A percentile compares a stretch with the other conserved stretches of the same genome.
Evolutionary conservation across 331 rosid genomes (phyloP).

Genomic region (Ulmus americana): DNA sequence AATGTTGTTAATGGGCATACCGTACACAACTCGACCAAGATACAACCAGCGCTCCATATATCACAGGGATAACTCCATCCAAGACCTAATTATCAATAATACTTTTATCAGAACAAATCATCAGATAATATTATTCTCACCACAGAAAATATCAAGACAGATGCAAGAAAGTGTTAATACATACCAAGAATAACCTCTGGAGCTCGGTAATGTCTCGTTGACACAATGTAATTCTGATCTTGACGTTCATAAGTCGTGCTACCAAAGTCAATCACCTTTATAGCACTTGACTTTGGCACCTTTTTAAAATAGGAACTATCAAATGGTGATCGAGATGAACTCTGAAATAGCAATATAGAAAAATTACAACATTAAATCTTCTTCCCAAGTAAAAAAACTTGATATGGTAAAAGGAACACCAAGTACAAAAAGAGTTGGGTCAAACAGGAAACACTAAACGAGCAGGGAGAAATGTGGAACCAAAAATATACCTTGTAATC

Average conservation of each 20-base stretch:
- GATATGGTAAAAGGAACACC: background rate
- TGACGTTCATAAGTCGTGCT: conserved; percentile 72
- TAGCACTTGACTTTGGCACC: conserved; percentile 73
- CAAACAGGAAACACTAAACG: background rate
- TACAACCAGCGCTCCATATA: conserved; percentile 97
- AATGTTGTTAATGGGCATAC: conserved; percentile 24
- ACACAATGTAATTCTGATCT: conserved; percentile 73
- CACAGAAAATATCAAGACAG: background rate
- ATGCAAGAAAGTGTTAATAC: background rate
- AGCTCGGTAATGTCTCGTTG: conserved; percentile 89
- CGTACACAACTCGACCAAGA: conserved; percentile 84
- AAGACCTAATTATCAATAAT: conserved; percentile 41
- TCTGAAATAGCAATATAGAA: conserved; percentile 24
- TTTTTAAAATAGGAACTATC: conserved; percentile 53
- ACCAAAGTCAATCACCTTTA: conserved; percentile 88
- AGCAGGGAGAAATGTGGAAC: background rate
- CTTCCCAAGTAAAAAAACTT: background rate
- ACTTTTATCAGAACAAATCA: background rate
- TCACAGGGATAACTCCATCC: conserved; percentile 97
- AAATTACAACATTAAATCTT: too few species aligned
- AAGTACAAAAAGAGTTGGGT: background rate
- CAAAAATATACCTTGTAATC: conserved; percentile 37
- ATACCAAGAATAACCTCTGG: conserved; percentile 77
- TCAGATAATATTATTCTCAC: too few species aligned
- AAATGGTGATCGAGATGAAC: conserved; percentile 55